phyloP scores from a whole-genome alignment of 2,329 filamentous ascomycete genomes.

The Sarocladium kiliense region DNA sequence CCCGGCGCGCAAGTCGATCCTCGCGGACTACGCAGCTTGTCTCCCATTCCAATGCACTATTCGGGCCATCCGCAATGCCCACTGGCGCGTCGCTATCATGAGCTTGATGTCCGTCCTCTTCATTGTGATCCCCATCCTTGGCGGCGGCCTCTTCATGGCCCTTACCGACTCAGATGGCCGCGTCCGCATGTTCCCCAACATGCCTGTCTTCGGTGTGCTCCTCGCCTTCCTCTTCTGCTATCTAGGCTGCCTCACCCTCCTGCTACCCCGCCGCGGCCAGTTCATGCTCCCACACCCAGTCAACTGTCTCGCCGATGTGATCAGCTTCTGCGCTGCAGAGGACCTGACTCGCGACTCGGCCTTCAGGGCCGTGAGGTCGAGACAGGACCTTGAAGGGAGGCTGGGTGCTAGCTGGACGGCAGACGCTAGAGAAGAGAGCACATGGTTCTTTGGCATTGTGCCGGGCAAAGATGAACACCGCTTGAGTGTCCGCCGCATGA shows the following conservation, averaged over 20 bases:
- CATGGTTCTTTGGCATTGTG: conserved; percentile 45
- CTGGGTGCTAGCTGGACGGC: conserved; percentile 49
- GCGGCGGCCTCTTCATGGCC: conserved; percentile 69
- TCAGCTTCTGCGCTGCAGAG: conserved; percentile 71
- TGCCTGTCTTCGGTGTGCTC: conserved; percentile 68
- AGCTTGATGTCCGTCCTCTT: conserved; percentile 56
- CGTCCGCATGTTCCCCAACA: conserved; percentile 65
- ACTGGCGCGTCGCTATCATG: conserved; percentile 60
- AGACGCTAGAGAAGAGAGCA: conserved; percentile 40
- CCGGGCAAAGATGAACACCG: conserved; percentile 34
- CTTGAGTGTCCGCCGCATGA: conserved; percentile 39
- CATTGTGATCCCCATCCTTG: conserved; percentile 60
- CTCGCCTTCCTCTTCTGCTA: conserved; percentile 69
- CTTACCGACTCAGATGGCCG: conserved; percentile 49
- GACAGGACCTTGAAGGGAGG: conserved; percentile 62
- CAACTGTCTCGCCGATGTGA: conserved; percentile 67
- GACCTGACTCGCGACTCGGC: conserved; percentile 67
- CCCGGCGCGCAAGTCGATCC: conserved; percentile 56
- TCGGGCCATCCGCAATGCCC: conserved; percentile 53
- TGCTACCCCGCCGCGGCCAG: conserved; percentile 55
- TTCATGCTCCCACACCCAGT: conserved; percentile 70
- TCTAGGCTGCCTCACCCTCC: conserved; percentile 53
- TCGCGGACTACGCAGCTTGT: conserved; percentile 64
- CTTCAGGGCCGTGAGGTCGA: conserved; percentile 64
- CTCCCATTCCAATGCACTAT: conserved; percentile 55